Evolutionary conservation across 108 stramenopile species (phyloP).

Genomic region (Pseudonitzschia pungens): DNA sequence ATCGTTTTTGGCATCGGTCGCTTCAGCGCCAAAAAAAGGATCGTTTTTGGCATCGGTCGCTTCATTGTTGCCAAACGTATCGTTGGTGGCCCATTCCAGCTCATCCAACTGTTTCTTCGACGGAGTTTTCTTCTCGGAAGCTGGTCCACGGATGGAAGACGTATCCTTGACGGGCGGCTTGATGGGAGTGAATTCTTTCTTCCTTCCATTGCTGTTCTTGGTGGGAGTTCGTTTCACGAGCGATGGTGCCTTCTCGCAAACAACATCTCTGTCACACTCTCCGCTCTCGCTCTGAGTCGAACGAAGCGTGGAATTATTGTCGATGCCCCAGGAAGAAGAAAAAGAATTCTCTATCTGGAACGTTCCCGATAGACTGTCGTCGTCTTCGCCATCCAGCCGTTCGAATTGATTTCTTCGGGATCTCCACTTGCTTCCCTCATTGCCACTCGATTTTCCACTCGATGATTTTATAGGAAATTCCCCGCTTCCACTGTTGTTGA

Average conservation of each 20-base stretch:
- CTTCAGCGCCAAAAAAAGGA: no score
- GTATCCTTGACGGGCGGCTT: slow-evolving; percentile 24
- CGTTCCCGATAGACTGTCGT: slow-evolving; percentile 6
- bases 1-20: not conserved
- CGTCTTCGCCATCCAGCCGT: slow-evolving; percentile 23
- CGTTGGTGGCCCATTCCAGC: not conserved
- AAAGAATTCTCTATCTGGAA: not conserved
- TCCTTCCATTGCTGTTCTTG: slow-evolving; percentile 1
- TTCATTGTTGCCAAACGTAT: not conserved
- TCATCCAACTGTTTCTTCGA: slow-evolving; percentile 21
- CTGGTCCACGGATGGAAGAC: not conserved
- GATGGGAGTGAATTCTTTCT: slow-evolving; percentile 2
- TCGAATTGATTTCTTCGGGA: slow-evolving; percentile 35
- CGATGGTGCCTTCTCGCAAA: slow-evolving; percentile 17
- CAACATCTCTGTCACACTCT: slow-evolving; percentile 22
- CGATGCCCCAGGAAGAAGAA: slow-evolving; percentile 6
- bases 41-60: not conserved
- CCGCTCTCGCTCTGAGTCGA: slow-evolving; percentile 34
- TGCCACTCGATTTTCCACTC: not conserved
- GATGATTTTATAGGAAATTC: not conserved
- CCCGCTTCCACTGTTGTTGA: not conserved
- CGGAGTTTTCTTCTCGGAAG: slow-evolving; percentile 8
- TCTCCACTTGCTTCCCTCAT: slow-evolving; percentile 29
- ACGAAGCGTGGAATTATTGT: not conserved
- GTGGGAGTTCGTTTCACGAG: not conserved